phyloP scores from a whole-genome alignment of 2,329 filamentous ascomycete species.

The Cladosporium sp. region DNA sequence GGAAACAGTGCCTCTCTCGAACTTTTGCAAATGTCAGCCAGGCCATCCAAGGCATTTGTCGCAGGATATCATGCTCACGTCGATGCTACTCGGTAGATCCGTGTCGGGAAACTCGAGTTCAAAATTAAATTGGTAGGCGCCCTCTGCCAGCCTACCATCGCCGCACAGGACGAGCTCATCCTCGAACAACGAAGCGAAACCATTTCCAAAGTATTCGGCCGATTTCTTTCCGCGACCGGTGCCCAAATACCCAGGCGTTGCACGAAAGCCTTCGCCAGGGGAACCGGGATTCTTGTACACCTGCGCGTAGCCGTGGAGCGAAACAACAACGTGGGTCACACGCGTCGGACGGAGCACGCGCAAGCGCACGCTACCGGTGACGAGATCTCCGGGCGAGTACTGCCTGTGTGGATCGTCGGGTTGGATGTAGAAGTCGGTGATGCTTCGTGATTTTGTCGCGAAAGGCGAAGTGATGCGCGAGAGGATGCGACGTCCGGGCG shows the following conservation, averaged over 20 bases:
- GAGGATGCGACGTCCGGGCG: constrained; percentile 36
- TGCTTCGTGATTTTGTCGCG: constrained; percentile 54
- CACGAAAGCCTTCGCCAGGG: constrained; percentile 47
- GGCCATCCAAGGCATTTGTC: background rate
- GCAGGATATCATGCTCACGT: constrained; percentile 56
- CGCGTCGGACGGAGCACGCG: constrained; percentile 68
- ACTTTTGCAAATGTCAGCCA: constrained; percentile 52
- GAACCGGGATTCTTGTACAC: constrained; percentile 68
- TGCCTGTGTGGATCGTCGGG: constrained; percentile 72
- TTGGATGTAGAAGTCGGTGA: constrained; percentile 73
- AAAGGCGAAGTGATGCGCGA: constrained; percentile 55
- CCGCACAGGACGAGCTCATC: constrained; percentile 77
- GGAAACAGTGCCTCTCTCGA: constrained; percentile 87
- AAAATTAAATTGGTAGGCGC: constrained; percentile 75
- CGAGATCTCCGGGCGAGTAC: constrained; percentile 69
- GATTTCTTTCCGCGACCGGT: constrained; percentile 44
- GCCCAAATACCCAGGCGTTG: constrained; percentile 38
- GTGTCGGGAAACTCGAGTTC: constrained; percentile 65
- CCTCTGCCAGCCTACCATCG: constrained; percentile 68
- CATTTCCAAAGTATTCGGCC: constrained; percentile 64
- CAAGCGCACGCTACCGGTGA: constrained; percentile 67
- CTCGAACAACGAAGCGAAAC: constrained; percentile 74
- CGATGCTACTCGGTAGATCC: constrained; percentile 83
- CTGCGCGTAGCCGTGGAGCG: constrained; percentile 72
- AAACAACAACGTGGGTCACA: constrained; percentile 74